Evolutionary conservation across 2,329 filamentous ascomycete genomes (phyloP).

Genomic region (Fusarium papillatum): DNA sequence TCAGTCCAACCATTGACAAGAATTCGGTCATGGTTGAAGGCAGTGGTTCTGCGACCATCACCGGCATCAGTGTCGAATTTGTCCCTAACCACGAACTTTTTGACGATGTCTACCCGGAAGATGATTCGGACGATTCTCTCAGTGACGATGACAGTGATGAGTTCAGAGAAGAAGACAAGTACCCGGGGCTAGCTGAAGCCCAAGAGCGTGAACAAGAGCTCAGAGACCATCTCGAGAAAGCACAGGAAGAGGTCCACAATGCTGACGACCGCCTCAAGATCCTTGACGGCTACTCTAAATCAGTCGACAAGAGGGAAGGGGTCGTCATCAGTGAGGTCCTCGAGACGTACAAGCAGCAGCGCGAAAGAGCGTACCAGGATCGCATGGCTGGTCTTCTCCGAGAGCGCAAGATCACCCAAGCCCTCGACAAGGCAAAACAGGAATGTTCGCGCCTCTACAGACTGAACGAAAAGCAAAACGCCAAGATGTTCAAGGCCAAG

Average conservation of each 20-base stretch:
- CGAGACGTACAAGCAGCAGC: constrained; percentile 57
- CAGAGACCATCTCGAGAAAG: constrained; percentile 35
- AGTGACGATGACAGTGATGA: constrained; percentile 44
- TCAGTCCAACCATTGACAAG: constrained; percentile 68
- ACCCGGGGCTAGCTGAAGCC: constrained; percentile 39
- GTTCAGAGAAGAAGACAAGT: constrained; percentile 42
- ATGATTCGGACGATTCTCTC: constrained; percentile 52
- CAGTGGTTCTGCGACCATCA: constrained; percentile 67
- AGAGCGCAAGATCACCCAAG: constrained; percentile 49
- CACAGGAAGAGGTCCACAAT: constrained; percentile 38
- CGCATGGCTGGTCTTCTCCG: constrained; percentile 49
- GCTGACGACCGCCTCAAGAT: constrained; percentile 54
- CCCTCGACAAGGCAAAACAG: constrained; percentile 49
- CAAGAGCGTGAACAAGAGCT: constrained; percentile 49
- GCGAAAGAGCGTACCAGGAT: constrained; percentile 57
- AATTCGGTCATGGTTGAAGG: constrained; percentile 74
- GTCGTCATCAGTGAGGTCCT: constrained; percentile 54
- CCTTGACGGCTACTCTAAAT: constrained; percentile 56
- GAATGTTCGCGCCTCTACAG: constrained; percentile 49
- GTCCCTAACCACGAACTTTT: constrained; percentile 68
- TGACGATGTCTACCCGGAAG: constrained; percentile 66
- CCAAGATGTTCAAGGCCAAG: constrained; percentile 46
- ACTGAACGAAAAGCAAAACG: constrained; percentile 43
- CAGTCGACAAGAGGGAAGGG: constrained; percentile 50
- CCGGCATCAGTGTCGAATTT: constrained; percentile 72